Percentiles rank a stretch among this genome's conserved stretches.
Evolutionary conservation across 169 alveolate genomes (phyloP).

Genomic region (Ichthyophthirius multifiliis): DNA sequence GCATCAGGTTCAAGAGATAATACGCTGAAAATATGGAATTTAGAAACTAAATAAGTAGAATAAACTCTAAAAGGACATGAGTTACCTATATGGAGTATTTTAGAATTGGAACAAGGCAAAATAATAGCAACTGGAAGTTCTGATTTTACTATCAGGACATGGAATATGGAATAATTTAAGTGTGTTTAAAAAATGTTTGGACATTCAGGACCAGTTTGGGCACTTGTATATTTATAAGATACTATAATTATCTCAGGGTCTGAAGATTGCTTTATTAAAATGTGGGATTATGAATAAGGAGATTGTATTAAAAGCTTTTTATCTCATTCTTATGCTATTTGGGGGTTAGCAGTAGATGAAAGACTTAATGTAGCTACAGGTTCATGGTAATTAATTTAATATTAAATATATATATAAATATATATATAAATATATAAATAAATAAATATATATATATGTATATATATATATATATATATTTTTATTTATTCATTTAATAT

Average conservation of each 20-base stretch:
- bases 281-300: slow-evolving; percentile 21
- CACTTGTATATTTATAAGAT: not conserved
- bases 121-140: slow-evolving; percentile 15
- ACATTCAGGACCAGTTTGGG: slow-evolving; percentile 13
- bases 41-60: not conserved
- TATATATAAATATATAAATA: too few relatives aligned
- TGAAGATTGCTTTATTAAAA: slow-evolving; percentile 10
- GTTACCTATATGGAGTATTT: slow-evolving; percentile 9
- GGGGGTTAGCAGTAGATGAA: slow-evolving; percentile 17
- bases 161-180: slow-evolving; percentile 2
- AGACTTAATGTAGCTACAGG: slow-evolving; percentile 24
- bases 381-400: not conserved
- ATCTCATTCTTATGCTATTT: slow-evolving; percentile 11
- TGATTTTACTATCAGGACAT: slow-evolving; percentile 4
- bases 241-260: not conserved
- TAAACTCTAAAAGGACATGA: not conserved
- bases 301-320: slow-evolving; percentile 13
- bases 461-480: too few relatives aligned
- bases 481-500: too few relatives aligned
- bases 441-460: too few relatives aligned
- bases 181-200: not conserved
- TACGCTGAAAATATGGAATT: not conserved
- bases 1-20: slow-evolving; percentile 20
- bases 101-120: not conserved
- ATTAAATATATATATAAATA: not conserved